Percentiles rank a stretch among this genome's conserved stretches.
These are phyloP conservation scores for Malassezia vespertilionis DNA, from an alignment of 1,284 basidiomycete species.

Conservation along the genomic window DNA sequence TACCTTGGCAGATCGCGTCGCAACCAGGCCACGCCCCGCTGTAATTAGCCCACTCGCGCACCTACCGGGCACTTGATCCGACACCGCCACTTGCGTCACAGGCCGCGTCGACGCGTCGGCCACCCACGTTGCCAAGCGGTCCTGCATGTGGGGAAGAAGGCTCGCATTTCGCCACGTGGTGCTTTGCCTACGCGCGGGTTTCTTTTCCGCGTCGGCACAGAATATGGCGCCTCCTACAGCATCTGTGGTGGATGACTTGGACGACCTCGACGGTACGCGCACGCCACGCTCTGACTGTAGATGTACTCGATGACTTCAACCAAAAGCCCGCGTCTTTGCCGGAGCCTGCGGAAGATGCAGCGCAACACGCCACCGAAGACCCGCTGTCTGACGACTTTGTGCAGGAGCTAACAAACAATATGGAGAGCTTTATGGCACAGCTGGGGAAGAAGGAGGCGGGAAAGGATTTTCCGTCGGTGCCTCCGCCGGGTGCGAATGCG, in stretches of 20 bases:
- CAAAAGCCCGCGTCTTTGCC: constrained; percentile 15
- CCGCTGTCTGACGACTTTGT: constrained; percentile 54
- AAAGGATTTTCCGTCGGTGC: not conserved
- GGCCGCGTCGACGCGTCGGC: not conserved
- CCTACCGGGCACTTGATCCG: constrained; percentile 10
- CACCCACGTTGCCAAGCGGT: constrained; percentile 6
- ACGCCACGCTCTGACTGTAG: constrained; percentile 37
- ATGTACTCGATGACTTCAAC: constrained; percentile 54
- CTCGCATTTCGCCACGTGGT: not conserved
- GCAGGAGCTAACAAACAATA: constrained; percentile 63
- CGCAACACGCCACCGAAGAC: constrained; percentile 49
- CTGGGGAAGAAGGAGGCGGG: constrained; percentile 48
- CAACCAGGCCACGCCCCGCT: constrained; percentile 15
- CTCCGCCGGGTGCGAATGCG: not conserved
- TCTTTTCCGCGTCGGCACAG: too few relatives aligned
- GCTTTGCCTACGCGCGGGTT: not conserved
- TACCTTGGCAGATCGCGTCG: constrained; percentile 1
- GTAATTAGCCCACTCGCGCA: too few relatives aligned
- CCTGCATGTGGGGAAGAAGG: constrained; percentile 7
- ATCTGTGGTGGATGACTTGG: constrained; percentile 38
- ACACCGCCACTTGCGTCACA: not conserved
- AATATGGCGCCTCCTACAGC: too few relatives aligned
- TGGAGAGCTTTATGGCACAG: constrained; percentile 72
- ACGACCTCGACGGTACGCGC: constrained; percentile 40
- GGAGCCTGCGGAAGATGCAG: constrained; percentile 15